Evolutionary conservation across 164 flowering plant species (phyloP).

Genomic region (Warburgia ugandensis): DNA sequence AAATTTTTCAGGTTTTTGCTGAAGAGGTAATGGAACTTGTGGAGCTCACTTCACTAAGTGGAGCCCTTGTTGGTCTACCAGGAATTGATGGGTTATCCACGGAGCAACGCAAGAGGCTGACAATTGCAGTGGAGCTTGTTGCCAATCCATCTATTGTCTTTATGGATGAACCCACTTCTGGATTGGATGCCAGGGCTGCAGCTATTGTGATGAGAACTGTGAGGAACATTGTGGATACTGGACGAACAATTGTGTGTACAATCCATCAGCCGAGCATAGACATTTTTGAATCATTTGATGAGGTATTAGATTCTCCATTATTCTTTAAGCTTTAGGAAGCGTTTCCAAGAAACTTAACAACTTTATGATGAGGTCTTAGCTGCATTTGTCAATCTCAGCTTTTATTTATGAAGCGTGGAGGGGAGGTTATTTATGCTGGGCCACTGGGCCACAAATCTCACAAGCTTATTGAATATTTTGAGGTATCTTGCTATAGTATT

Average conservation of each 20-base stretch:
- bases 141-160: conserved; percentile 98
- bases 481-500: conserved; percentile 60
- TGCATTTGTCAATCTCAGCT: too few relatives aligned
- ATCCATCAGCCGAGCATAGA: conserved; percentile 99
- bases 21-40: conserved; percentile 99
- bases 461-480: conserved; percentile 71
- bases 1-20: conserved; percentile 67
- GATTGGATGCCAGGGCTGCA: conserved; percentile 96
- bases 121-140: conserved; percentile 97
- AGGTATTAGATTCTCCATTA: conserved; percentile 48
- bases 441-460: conserved; percentile 69
- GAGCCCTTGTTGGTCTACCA: conserved; percentile 90
- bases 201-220: conserved; percentile 99
- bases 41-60: conserved; percentile 77
- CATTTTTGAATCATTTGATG: conserved; percentile 98
- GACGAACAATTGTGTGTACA: conserved; percentile 97
- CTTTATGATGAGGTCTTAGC: conserved; percentile 91
- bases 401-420: conserved; percentile 92
- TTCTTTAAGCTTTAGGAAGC: too few relatives aligned
- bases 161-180: conserved; percentile 99
- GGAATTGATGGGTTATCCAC: conserved; percentile 96
- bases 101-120: conserved; percentile 90
- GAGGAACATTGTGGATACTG: conserved; percentile 94
- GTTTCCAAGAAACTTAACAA: conserved; percentile 95
- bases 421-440: conserved; percentile 91